Percentiles rank a stretch among this genome's conserved stretches.
phyloP scores from a whole-genome alignment of 306 rosid species.

The Lathyrus aphaca region DNA sequence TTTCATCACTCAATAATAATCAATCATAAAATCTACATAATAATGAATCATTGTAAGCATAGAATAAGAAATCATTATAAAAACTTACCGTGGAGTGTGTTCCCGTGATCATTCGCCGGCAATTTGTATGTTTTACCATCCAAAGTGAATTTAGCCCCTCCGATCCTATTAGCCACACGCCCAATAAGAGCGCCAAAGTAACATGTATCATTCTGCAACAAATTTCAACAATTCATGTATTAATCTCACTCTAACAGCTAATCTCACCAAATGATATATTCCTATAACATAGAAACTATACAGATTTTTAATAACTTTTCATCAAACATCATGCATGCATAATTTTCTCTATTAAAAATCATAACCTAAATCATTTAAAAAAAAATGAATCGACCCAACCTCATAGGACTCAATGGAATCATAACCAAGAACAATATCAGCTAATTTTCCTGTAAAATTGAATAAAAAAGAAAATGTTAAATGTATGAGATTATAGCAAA shows the following conservation, averaged over 20 bases:
- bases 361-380: neutral
- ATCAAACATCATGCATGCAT: neutral
- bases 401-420: slow-evolving; percentile 37
- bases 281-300: neutral
- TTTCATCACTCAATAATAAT: neutral
- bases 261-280: neutral
- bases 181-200: slow-evolving; percentile 51
- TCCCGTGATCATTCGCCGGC: slow-evolving; percentile 49
- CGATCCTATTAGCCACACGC: slow-evolving; percentile 59
- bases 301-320: neutral
- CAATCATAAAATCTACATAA: slow-evolving; percentile 17
- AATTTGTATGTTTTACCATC: slow-evolving; percentile 46
- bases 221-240: slow-evolving; percentile 11
- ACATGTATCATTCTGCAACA: slow-evolving; percentile 41
- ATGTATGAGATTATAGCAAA: neutral
- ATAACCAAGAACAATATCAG: slow-evolving; percentile 52
- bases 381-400: slow-evolving; percentile 32
- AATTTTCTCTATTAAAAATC: neutral
- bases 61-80: neutral
- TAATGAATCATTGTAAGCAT: neutral
- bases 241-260: too few relatives aligned
- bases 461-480: neutral
- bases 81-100: slow-evolving; percentile 45
- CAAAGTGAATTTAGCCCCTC: slow-evolving; percentile 45
- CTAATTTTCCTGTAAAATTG: slow-evolving; percentile 35